A percentile compares a stretch with the other conserved stretches of the same genome.
Conservation (phyloP, 1,284 basidiomycete species). For the Puccinia triticina region DNA sequence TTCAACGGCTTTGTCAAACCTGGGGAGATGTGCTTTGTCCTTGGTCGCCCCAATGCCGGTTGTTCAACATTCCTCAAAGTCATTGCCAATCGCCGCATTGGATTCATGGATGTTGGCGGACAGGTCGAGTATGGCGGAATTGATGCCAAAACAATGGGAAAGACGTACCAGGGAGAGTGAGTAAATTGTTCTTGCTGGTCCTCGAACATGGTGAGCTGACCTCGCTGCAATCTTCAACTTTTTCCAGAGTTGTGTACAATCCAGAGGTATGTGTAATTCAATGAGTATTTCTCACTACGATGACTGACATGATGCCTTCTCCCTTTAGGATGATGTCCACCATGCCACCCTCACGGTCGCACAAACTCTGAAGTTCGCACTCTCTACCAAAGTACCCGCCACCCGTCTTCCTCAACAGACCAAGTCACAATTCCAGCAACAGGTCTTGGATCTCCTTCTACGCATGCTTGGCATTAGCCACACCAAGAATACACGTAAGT, state of each 20-base stretch:
- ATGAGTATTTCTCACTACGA: background rate
- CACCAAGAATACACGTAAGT: constrained; percentile 47
- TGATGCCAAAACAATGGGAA: constrained; percentile 47
- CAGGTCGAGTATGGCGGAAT: constrained; percentile 72
- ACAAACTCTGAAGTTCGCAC: constrained; percentile 66
- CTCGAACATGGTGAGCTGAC: background rate
- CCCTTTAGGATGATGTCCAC: constrained; percentile 67
- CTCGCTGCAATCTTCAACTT: background rate
- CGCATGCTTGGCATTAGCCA: constrained; percentile 63
- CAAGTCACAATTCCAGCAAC: constrained; percentile 63
- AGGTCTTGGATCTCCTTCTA: constrained; percentile 65
- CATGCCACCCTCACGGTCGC: constrained; percentile 68
- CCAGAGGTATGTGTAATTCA: constrained; percentile 33
- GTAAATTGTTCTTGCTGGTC: background rate
- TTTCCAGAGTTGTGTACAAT: constrained; percentile 40
- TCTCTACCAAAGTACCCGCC: constrained; percentile 65
- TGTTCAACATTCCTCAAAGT: constrained; percentile 75
- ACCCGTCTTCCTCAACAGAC: constrained; percentile 64
- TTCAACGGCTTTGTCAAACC: constrained; percentile 59
- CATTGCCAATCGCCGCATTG: constrained; percentile 70
- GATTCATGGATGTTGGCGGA: constrained; percentile 69
- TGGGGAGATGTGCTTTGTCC: constrained; percentile 70
- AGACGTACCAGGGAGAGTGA: constrained; percentile 50
- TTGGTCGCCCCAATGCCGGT: constrained; percentile 78
- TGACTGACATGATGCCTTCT: constrained; percentile 36